These are phyloP conservation scores for Strobilomyces confusus DNA, from an alignment of 768 basidiomycete species.

Conservation along the genomic window DNA sequence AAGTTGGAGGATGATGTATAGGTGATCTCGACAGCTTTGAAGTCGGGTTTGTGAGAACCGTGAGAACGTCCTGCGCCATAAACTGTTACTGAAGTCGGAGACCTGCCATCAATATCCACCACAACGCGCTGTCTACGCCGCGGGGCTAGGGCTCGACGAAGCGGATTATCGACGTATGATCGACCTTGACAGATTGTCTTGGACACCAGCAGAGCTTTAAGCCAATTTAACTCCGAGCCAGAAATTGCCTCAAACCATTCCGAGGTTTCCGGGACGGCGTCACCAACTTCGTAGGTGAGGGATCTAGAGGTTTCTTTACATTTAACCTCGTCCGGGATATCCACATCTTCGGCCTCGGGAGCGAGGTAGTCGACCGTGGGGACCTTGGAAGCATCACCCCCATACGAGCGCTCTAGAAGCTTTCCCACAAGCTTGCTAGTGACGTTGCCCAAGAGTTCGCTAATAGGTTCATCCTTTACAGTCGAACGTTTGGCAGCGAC, in stretches of 20 bases:
- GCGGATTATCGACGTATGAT: conserved; percentile 83
- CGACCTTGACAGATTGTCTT: conserved; percentile 83
- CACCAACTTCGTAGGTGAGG: conserved; percentile 49
- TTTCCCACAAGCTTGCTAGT: conserved; percentile 71
- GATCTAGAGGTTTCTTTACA: conserved; percentile 40
- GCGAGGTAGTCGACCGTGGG: conserved; percentile 86
- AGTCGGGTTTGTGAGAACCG: conserved; percentile 64
- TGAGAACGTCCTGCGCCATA: conserved; percentile 80
- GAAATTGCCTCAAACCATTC: conserved; percentile 85
- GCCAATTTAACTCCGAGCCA: conserved; percentile 80
- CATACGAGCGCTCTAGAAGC: conserved; percentile 75
- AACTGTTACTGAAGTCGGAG: conserved; percentile 56
- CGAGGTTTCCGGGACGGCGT: conserved; percentile 52
- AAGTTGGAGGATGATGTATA: conserved; percentile 49
- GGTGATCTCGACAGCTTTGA: conserved; percentile 79
- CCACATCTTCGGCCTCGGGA: conserved; percentile 39
- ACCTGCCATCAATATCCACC: conserved; percentile 44
- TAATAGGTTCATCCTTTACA: conserved; percentile 91
- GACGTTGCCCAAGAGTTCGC: conserved; percentile 87
- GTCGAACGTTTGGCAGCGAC: conserved; percentile 87
- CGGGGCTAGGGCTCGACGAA: conserved; percentile 82
- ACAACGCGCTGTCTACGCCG: conserved; percentile 76
- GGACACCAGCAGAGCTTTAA: conserved; percentile 78
- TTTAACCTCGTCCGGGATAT: conserved; percentile 40
- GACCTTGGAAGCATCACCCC: conserved; percentile 66